phyloP scores from a whole-genome alignment of 306 rosid species.

The Prunus campanulata region DNA sequence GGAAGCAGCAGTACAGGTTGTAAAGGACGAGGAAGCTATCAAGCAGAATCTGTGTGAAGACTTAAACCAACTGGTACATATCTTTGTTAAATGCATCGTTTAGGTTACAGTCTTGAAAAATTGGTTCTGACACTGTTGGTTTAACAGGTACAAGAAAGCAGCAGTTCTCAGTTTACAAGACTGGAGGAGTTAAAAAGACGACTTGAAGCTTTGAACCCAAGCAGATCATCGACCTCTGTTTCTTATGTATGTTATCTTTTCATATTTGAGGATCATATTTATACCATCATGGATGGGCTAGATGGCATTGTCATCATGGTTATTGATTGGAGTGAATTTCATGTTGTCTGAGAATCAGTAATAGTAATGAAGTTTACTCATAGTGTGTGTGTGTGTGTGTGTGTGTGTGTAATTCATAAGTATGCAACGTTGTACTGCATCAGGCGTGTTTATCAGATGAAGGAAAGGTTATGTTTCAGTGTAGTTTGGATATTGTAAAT shows the following conservation, averaged over 20 bases:
- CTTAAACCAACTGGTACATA: constrained; percentile 70
- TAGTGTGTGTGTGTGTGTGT: background rate
- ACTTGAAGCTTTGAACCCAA: constrained; percentile 81
- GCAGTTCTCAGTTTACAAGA: constrained; percentile 64
- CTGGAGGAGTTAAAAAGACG: constrained; percentile 90
- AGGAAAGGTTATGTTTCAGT: background rate
- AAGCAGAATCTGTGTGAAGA: constrained; percentile 91
- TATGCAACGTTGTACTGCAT: background rate
- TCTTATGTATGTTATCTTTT: constrained; percentile 45
- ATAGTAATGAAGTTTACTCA: background rate
- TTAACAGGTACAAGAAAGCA: constrained; percentile 83
- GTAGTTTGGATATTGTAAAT: background rate
- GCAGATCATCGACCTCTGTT: constrained; percentile 44
- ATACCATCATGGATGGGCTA: background rate
- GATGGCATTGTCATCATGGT: background rate
- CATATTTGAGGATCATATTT: background rate
- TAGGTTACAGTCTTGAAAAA: constrained; percentile 17
- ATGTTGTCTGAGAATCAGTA: background rate
- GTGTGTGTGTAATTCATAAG: background rate
- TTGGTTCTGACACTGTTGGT: constrained; percentile 32
- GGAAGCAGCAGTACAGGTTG: constrained; percentile 70
- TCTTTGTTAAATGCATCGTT: constrained; percentile 9
- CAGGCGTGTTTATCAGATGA: background rate
- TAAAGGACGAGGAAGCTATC: constrained; percentile 70
- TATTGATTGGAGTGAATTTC: background rate